Conservation (phyloP, 1,284 basidiomycete genomes). For the Volvariella volvacea region DNA sequence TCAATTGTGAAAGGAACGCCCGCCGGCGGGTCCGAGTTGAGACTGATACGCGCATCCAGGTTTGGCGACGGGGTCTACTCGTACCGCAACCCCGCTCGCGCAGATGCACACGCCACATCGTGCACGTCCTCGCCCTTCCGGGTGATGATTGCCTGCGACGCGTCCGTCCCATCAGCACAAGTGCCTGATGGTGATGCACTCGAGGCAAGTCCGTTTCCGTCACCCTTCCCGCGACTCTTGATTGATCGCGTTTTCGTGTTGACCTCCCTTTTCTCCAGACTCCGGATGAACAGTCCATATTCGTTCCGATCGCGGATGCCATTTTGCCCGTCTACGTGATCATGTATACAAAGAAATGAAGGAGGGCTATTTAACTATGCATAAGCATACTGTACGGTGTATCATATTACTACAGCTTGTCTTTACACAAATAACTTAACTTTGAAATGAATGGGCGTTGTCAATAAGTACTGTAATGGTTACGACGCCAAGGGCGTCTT, state of each 20-base stretch:
- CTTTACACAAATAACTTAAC: conserved; percentile 8
- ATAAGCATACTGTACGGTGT: neutral
- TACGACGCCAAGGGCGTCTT: conserved; percentile 29
- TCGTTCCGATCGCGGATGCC: conserved; percentile 35
- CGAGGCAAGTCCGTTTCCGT: conserved; percentile 23
- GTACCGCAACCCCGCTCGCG: conserved; percentile 45
- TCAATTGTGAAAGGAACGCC: neutral
- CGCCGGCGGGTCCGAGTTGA: neutral
- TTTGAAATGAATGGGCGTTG: conserved; percentile 7
- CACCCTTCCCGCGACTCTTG: conserved; percentile 5
- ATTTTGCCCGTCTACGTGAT: conserved; percentile 42
- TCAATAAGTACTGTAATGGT: conserved; percentile 8
- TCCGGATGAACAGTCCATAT: conserved; percentile 33
- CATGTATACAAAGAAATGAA: conserved; percentile 30
- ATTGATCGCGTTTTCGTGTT: conserved; percentile 10
- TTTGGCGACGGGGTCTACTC: conserved; percentile 57
- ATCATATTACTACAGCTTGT: neutral
- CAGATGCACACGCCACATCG: conserved; percentile 51
- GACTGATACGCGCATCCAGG: conserved; percentile 25
- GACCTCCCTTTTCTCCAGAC: conserved; percentile 15
- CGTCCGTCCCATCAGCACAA: conserved; percentile 31
- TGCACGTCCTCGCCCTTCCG: conserved; percentile 58
- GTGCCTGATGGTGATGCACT: conserved; percentile 13
- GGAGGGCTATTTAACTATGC: neutral
- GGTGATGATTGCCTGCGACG: conserved; percentile 53